Base-by-base conservation (phyloP, 768 basidiomycete genomes). In the Neoboletus subvelutipes region DNA sequence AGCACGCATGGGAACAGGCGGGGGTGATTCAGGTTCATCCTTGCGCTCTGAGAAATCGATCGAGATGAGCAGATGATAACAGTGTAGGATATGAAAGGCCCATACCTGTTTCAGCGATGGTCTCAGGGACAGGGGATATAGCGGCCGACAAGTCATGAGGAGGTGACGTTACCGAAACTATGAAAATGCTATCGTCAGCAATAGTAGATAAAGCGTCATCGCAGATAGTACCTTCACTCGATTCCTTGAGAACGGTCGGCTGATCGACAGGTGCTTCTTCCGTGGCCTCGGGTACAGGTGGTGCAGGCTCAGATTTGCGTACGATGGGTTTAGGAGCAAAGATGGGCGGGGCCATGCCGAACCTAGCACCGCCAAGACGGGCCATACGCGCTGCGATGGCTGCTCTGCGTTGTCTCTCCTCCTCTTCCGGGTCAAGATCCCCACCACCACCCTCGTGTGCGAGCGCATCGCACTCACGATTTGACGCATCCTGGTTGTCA, bases 351-450 rank as follows among this genome's bases (percentile, higher is more conserved):
- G 78, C 83, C 88, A 96, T 89, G 5, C 90, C 91, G 24, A 93
- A 76, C 53, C 87, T 78, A 15, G 91, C 83, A 47, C 93, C 95
- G 29, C 95, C 95, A 18, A 98, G 80, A 57, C 88, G 87, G 41
- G 93, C 94, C 92, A 98, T 93, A 45, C 94, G 82, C 24, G 93
- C 93, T 33, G 94, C 92, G 66, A 98, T 87, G 12, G 90, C 87
- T 5, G 92, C 90, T 42, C 94, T 83, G 45, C 88, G 82, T 66
- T 90, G 87, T 52, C 87, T 77, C 64, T 90, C 88, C 61, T 89
- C 87, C 22, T 76, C 74, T 65, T 87, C 85, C 1, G 82, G 80
- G 64, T 85, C 85, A 26, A 61, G 60, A 48, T 74, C 73, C 1
- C 58, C 69, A 37, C 62, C 50, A 52, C 58, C 64, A 26, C 50